phyloP scores from a whole-genome alignment of 306 rosid species.

The Psophocarpus tetragonolobus region DNA sequence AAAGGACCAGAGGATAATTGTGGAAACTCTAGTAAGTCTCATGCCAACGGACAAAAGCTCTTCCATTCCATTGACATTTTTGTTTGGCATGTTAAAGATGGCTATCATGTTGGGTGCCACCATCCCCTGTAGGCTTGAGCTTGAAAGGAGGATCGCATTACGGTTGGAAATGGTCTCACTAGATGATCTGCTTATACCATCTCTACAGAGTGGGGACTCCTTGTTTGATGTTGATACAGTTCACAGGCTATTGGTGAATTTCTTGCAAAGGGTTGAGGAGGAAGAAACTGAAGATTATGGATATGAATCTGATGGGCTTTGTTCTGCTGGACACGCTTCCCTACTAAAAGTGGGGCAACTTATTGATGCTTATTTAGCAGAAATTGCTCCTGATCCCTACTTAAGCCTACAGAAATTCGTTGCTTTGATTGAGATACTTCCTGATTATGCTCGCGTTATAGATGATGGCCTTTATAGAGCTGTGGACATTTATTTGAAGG shows the following conservation, averaged over 20 bases:
- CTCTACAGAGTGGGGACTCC: slow-evolving; percentile 59
- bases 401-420: slow-evolving; percentile 61
- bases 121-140: slow-evolving; percentile 73
- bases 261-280: slow-evolving; percentile 72
- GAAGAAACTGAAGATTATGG: slow-evolving; percentile 74
- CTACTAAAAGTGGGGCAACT: slow-evolving; percentile 80
- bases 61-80: slow-evolving; percentile 66
- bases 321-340: slow-evolving; percentile 65
- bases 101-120: slow-evolving; percentile 67
- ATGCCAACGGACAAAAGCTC: slow-evolving; percentile 67
- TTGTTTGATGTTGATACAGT: slow-evolving; percentile 81
- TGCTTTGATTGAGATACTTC: slow-evolving; percentile 73
- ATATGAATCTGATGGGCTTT: slow-evolving; percentile 72
- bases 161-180: slow-evolving; percentile 69
- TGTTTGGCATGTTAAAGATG: slow-evolving; percentile 83
- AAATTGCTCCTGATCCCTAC: slow-evolving; percentile 82
- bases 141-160: slow-evolving; percentile 74
- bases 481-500: slow-evolving; percentile 81
- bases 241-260: slow-evolving; percentile 70
- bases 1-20: slow-evolving; percentile 54
- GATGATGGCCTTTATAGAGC: slow-evolving; percentile 91
- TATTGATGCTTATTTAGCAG: slow-evolving; percentile 84
- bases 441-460: slow-evolving; percentile 85
- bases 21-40: slow-evolving; percentile 69
- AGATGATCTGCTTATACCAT: slow-evolving; percentile 84